A percentile compares a stretch with the other conserved stretches of the same genome.
Conservation (phyloP, 441 rosid species). For the Syzygium syzygioides region DNA sequence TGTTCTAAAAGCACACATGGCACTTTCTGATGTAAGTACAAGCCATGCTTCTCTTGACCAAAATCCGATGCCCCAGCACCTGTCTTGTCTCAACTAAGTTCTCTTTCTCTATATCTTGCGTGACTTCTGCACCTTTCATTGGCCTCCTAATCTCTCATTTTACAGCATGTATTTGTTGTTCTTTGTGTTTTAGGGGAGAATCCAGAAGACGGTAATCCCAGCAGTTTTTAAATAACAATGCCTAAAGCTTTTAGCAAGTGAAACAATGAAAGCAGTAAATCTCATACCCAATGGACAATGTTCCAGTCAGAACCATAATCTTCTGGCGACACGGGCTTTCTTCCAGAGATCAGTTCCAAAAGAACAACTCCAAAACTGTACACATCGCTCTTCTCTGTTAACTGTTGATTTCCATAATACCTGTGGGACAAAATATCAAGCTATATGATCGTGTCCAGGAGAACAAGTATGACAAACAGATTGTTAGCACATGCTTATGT, state of each 20-base stretch:
- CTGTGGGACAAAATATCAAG: conserved; percentile 24
- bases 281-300: conserved; percentile 85
- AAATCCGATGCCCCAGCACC: background rate
- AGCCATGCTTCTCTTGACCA: background rate
- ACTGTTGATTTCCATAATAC: conserved; percentile 83
- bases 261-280: background rate
- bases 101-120: background rate
- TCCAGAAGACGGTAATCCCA: background rate
- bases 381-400: conserved; percentile 93
- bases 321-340: conserved; percentile 73
- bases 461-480: background rate
- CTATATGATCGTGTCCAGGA: background rate
- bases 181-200: background rate
- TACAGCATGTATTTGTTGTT: background rate
- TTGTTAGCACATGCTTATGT: background rate
- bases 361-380: conserved; percentile 97
- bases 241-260: background rate
- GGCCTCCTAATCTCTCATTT: background rate
- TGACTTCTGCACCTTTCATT: background rate
- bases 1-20: background rate
- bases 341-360: conserved; percentile 81
- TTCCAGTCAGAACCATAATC: conserved; percentile 81
- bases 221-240: background rate
- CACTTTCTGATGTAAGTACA: background rate
- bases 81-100: background rate